A percentile compares a stretch with the other conserved stretches of the same genome.
phyloP scores from a whole-genome alignment of 805 yeast species.

The Isabelozyma rhagii region DNA sequence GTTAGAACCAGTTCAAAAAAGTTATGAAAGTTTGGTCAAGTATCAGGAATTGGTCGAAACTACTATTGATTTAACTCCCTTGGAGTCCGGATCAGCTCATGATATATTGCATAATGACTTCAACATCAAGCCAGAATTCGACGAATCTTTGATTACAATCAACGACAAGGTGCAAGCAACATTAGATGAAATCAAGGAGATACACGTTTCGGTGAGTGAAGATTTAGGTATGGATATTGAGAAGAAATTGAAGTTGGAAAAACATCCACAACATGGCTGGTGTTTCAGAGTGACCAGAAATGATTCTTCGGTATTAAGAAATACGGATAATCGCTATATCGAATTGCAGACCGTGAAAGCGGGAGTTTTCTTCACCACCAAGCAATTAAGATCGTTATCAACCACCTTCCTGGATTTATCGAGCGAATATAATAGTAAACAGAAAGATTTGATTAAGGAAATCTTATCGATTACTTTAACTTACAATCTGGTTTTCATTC shows the following conservation, averaged over 20 bases:
- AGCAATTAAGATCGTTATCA: constrained; percentile 57
- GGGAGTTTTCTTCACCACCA: constrained; percentile 88
- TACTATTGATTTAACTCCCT: constrained; percentile 81
- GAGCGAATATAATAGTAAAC: constrained; percentile 69
- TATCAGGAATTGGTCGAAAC: constrained; percentile 87
- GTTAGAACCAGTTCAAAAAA: constrained; percentile 52
- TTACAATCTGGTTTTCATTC: constrained; percentile 73
- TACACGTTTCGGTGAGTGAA: constrained; percentile 65
- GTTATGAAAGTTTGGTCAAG: constrained; percentile 53
- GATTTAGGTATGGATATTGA: constrained; percentile 80
- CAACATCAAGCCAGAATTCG: constrained; percentile 86
- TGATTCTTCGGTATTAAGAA: constrained; percentile 78
- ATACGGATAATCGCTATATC: constrained; percentile 50
- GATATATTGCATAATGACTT: constrained; percentile 58
- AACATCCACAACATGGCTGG: constrained; percentile 89
- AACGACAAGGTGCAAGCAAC: constrained; percentile 55
- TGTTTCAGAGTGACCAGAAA: constrained; percentile 88
- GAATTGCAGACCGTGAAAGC: constrained; percentile 93
- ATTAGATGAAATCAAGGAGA: constrained; percentile 51
- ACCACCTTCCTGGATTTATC: constrained; percentile 56
- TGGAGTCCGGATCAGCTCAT: constrained; percentile 49
- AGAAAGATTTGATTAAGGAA: constrained; percentile 75
- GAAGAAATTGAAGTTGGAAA: constrained; percentile 84
- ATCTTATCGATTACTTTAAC: constrained; percentile 79
- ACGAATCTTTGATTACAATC: constrained; percentile 64